Conservation (phyloP, 176 grass and related monocot genomes). For the Oryza nivara region DNA sequence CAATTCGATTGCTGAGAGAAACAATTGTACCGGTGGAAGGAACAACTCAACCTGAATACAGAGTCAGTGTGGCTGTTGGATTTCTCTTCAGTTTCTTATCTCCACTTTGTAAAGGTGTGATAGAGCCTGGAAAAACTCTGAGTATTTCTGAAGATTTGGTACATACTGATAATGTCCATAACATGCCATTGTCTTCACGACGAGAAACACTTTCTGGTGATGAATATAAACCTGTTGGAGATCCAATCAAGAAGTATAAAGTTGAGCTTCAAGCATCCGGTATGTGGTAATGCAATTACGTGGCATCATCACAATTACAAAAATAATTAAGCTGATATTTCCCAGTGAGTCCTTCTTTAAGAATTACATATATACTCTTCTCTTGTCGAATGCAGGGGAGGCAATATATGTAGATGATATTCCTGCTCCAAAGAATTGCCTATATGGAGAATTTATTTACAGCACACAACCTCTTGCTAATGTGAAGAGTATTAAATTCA, state of each 20-base stretch:
- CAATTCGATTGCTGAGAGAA: constrained; percentile 54
- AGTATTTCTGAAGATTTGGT: constrained; percentile 1
- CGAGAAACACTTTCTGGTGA: constrained; percentile 36
- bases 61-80: constrained; percentile 67
- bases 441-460: constrained; percentile 83
- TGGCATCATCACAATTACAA: not conserved
- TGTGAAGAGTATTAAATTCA: constrained; percentile 69
- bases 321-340: not conserved
- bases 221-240: constrained; percentile 63
- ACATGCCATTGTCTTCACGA: constrained; percentile 46
- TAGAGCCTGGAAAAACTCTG: constrained; percentile 38
- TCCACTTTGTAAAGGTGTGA: constrained; percentile 49
- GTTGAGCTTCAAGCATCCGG: constrained; percentile 87
- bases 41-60: constrained; percentile 68
- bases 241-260: constrained; percentile 65
- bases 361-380: not conserved
- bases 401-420: constrained; percentile 89
- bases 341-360: not conserved
- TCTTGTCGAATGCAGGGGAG: constrained; percentile 55
- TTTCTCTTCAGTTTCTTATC: constrained; percentile 80
- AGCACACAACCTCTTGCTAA: constrained; percentile 67
- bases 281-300: constrained; percentile 29
- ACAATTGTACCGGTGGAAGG: constrained; percentile 59
- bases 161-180: constrained; percentile 33
- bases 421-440: constrained; percentile 69